Evolutionary conservation across 2,329 filamentous ascomycete species (phyloP), one percentile per base, ranked within the genome.

Genomic region (Aspergillus eucalypticola): DNA sequence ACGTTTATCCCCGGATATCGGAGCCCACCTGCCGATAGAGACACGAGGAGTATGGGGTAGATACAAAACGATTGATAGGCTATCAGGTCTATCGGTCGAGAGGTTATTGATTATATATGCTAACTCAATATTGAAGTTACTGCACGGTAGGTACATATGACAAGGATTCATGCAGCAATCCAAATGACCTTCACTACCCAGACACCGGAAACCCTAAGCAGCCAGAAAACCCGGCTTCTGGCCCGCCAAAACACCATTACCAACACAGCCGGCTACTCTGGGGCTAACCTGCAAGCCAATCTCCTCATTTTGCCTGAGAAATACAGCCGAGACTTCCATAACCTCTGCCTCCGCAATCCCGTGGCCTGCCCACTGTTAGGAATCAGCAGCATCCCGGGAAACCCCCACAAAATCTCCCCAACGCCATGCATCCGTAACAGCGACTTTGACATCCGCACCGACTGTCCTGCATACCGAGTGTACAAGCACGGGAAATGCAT

Each of bases 291-390:
- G 13, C 86, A 88, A 76, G 85, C 86, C 41, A 89, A 89, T 65
- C 77, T 89, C 39, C 79, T 89, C 41, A 78, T 88, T 10, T 77
- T 89, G 1, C 86, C 85, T 0, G 82, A 80, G 1, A 71, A 75
- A 32, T 84, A 87, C 69, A 85, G 86, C 11, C 54, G 75, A 17
- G 83, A 88, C 69, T 89, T 88, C 70, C 79, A 82, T 11, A 70
- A 80, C 17, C 81, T 88, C 23, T 88, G 86, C 70, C 76, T 78
- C 1, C 80, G 85, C 52, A 89, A 89, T 64, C 84, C 86, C 2
- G 86, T 88, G 0, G 82, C 86, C 0, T 88, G 86, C 65, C 86
- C 86, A 0, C 74, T 89, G 0, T 76, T 88, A 8, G 85, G 82
- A 11, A 82, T 82, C 3, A 72, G 74, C 0, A 46, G 63, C 17